A percentile compares a stretch with the other conserved stretches of the same genome.
Evolutionary conservation across 345 rosid species (phyloP).

Genomic region (Schrenkiella parvula): DNA sequence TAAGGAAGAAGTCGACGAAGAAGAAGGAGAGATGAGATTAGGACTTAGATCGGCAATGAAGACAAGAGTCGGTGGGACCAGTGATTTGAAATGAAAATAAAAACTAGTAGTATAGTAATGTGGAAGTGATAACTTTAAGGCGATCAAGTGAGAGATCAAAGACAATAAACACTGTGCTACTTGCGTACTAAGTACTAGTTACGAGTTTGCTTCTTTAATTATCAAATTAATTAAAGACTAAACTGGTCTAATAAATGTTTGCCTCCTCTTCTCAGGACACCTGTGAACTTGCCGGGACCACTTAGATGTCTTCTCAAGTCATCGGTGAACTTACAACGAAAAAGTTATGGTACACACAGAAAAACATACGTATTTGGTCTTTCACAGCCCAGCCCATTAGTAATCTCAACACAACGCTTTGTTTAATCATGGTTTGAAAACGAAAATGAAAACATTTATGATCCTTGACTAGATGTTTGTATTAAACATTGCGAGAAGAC

Average conservation of each 20-base stretch:
- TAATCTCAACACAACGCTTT: not conserved
- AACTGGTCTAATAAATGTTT: constrained; percentile 2
- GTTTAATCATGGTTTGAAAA: not conserved
- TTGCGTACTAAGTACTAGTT: constrained; percentile 3
- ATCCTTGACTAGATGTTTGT: not conserved
- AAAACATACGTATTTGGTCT: not conserved
- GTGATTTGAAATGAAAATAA: not conserved
- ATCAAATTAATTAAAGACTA: not conserved
- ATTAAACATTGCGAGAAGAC: not conserved
- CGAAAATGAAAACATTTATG: not conserved
- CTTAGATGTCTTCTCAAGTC: constrained; percentile 7
- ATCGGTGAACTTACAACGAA: constrained; percentile 1
- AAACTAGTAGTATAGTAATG: constrained; percentile 3
- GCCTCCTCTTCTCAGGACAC: constrained; percentile 18
- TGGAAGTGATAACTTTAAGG: constrained; percentile 23
- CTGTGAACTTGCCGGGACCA: constrained; percentile 18
- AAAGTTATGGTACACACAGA: not conserved
- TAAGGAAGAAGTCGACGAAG: not conserved
- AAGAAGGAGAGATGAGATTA: constrained; percentile 21
- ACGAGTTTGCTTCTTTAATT: not conserved
- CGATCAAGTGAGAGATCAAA: constrained; percentile 17
- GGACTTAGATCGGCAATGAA: constrained; percentile 29
- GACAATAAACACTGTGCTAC: constrained; percentile 18
- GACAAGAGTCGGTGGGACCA: constrained; percentile 39
- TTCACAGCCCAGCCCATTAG: constrained; percentile 17